Evolutionary conservation across 805 yeast species (phyloP).

Genomic region (Ogataea thermomethanolica): DNA sequence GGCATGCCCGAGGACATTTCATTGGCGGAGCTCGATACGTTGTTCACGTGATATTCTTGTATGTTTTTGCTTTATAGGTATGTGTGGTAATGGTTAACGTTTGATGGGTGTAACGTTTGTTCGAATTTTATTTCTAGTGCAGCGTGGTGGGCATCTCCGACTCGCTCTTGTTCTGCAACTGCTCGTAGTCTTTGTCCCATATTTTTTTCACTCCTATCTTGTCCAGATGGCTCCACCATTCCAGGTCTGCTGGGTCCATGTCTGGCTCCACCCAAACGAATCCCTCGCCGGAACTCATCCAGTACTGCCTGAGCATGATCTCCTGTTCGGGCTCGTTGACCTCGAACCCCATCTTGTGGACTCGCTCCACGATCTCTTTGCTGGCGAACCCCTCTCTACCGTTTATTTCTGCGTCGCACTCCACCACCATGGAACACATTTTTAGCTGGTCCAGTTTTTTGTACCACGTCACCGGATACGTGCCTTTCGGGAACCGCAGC

Average conservation of each 20-base stretch:
- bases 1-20: conserved; percentile 76
- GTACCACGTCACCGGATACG: conserved; percentile 61
- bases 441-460: conserved; percentile 64
- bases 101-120: conserved; percentile 6
- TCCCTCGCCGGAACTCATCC: conserved; percentile 85
- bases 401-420: conserved; percentile 55
- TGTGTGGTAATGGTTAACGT: conserved; percentile 13
- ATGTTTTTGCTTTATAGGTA: conserved; percentile 11
- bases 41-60: conserved; percentile 34
- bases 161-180: conserved; percentile 18
- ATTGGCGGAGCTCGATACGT: conserved; percentile 60
- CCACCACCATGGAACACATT: conserved; percentile 62
- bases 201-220: conserved; percentile 29
- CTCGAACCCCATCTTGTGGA: conserved; percentile 36
- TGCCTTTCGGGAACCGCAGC: conserved; percentile 62
- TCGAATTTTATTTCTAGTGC: conserved; percentile 1
- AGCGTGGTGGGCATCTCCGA: neutral
- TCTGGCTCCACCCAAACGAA: conserved; percentile 90
- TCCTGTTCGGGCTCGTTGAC: conserved; percentile 61
- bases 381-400: conserved; percentile 43
- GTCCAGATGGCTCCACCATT: conserved; percentile 33
- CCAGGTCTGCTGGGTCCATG: conserved; percentile 76
- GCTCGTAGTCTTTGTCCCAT: conserved; percentile 28
- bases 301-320: conserved; percentile 69
- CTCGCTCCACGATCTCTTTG: conserved; percentile 26